Evolutionary conservation across 768 basidiomycete species (phyloP), one percentile per base, ranked within the genome.

Genomic region (Gloeopeniophorella convolvens): DNA sequence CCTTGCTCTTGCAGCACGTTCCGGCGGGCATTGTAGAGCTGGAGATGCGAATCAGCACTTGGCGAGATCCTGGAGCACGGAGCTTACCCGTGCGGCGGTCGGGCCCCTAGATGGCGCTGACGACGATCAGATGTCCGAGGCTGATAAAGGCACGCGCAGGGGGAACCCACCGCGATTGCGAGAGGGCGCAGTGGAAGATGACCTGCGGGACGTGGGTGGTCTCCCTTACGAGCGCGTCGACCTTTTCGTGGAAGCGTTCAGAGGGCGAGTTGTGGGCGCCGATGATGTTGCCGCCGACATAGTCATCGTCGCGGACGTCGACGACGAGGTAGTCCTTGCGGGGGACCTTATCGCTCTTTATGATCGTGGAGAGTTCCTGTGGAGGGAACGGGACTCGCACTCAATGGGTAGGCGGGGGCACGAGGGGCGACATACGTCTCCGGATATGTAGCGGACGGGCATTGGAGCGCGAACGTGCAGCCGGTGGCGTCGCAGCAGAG

Each of bases 241-340:
- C 79, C 18, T 67, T 72, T 43, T 63, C 67, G 30, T 75, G 62
- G 65, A 90, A 89, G 42, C 71, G 72, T 24, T 63, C 53, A 7
- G 85, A 85, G 1, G 89, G 89, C 28, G 72, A 61, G 60, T 86
- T 79, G 50, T 77, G 60, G 34, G 78, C 73, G 54, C 77, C 74
- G 57, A 75, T 79, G 64, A 92, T 88, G 63, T 91, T 84, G 31
- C 89, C 89, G 57, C 89, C 89, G 10, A 62, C 70, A 65, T 74
- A 86, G 57, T 92, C 89, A 48, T 82, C 78, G 63, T 89, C 89
- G n/a, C 89, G 82, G 27, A 92, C 89, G 63, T 92, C 89, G 33
- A 92, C 76, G 36, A 92, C 74, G 26, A 83, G 64, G 62, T 82
- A 91, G 62, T 90, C 86, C 62, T 79, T 77, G 59, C 70, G 66